Conservation (phyloP, 345 rosid species). For the Salix purpurea region DNA sequence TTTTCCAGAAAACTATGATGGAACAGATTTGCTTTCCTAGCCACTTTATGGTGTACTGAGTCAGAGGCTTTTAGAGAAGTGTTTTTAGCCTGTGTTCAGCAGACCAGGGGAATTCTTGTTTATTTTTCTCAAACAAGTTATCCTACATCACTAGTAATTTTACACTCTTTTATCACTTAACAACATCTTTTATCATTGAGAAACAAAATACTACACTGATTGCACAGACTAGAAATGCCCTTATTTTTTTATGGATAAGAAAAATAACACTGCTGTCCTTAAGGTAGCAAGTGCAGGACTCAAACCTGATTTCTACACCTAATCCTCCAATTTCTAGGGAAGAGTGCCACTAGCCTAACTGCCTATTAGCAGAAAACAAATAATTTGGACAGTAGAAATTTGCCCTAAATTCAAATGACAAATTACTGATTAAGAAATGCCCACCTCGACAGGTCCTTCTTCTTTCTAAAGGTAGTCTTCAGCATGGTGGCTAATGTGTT, state of each 20-base stretch:
- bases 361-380: no score
- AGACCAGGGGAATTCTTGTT: neutral
- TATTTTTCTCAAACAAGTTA: neutral
- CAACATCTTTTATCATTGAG: neutral
- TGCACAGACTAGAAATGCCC: neutral
- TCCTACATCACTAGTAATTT: neutral
- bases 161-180: neutral
- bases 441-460: conserved; percentile 91
- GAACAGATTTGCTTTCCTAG: neutral
- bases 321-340: neutral
- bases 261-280: neutral
- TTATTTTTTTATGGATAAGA: neutral
- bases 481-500: conserved; percentile 92
- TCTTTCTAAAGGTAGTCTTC: conserved; percentile 88
- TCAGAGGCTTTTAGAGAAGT: neutral
- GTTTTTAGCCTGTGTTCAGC: neutral
- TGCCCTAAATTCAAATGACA: neutral
- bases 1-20: neutral
- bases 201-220: neutral
- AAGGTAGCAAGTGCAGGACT: neutral
- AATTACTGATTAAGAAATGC: conserved; percentile 14
- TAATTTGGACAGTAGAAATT: no score
- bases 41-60: neutral
- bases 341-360: neutral
- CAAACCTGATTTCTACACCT: neutral